Percentiles rank a stretch among this genome's conserved stretches.
phyloP scores from a whole-genome alignment of 768 basidiomycete species.

The Trametes meyenii region DNA sequence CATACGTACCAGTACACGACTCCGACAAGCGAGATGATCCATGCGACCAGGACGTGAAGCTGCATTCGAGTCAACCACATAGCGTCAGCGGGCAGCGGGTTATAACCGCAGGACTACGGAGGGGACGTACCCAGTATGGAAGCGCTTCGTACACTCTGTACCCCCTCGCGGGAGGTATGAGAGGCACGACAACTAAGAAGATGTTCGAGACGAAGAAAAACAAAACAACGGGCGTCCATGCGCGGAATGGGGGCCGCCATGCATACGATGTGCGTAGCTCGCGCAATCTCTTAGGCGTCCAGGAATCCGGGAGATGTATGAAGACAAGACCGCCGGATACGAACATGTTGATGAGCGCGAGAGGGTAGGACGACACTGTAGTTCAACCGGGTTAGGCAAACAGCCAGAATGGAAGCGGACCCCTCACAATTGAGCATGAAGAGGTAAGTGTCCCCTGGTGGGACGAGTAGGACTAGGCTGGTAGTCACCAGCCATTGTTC shows the following conservation, averaged over 20 bases:
- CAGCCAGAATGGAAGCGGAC: background rate
- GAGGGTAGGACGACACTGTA: conserved; percentile 60
- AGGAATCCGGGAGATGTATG: conserved; percentile 48
- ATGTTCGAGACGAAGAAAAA: conserved; percentile 68
- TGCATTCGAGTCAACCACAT: conserved; percentile 2
- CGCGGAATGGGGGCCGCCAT: conserved; percentile 71
- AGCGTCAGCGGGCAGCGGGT: background rate
- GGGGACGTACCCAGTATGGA: conserved; percentile 61
- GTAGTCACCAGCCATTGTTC: conserved; percentile 64
- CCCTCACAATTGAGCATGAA: conserved; percentile 67
- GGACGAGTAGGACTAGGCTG: conserved; percentile 54
- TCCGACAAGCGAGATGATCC: conserved; percentile 31
- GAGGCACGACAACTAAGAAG: conserved; percentile 62
- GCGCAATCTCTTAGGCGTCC: conserved; percentile 3
- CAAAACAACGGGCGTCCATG: conserved; percentile 49
- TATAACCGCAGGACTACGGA: background rate
- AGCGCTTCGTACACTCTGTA: conserved; percentile 55
- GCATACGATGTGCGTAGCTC: conserved; percentile 27
- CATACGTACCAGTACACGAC: conserved; percentile 37
- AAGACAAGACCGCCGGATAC: conserved; percentile 65
- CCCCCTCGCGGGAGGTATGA: conserved; percentile 61
- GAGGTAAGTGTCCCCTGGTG: conserved; percentile 74
- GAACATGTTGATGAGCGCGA: conserved; percentile 57
- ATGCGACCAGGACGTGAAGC: conserved; percentile 36
- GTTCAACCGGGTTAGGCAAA: background rate